phyloP scores from a whole-genome alignment of 768 basidiomycete genomes.

The Lentinula sp. region DNA sequence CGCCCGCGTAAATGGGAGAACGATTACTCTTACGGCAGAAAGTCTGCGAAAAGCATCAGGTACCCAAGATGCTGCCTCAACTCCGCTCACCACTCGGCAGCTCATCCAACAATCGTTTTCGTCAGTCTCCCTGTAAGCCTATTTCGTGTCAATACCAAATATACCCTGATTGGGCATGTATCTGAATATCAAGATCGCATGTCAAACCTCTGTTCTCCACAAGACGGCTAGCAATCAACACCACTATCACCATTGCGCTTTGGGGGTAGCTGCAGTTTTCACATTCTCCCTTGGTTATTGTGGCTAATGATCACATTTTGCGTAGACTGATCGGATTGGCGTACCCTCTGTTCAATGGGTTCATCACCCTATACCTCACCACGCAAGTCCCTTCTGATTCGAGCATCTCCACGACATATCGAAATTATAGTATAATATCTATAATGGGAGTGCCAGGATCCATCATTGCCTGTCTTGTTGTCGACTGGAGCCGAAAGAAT shows the following conservation, averaged over 20 bases:
- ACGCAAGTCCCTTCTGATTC: constrained; percentile 19
- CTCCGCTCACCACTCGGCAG: constrained; percentile 19
- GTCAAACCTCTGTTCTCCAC: constrained; percentile 43
- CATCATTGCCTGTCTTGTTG: constrained; percentile 37
- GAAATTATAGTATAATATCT: constrained; percentile 47
- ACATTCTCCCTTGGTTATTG: neutral
- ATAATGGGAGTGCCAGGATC: constrained; percentile 42
- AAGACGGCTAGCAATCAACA: constrained; percentile 36
- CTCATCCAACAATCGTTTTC: constrained; percentile 28
- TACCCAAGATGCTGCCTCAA: constrained; percentile 7
- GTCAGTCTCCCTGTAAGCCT: constrained; percentile 31
- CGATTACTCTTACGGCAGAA: constrained; percentile 38
- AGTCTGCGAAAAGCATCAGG: constrained; percentile 28
- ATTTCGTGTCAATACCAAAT: neutral
- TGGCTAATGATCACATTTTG: neutral
- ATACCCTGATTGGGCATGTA: neutral
- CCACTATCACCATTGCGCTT: constrained; percentile 39
- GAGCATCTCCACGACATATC: constrained; percentile 26
- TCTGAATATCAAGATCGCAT: constrained; percentile 29
- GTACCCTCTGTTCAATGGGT: constrained; percentile 47
- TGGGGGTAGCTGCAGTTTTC: constrained; percentile 35
- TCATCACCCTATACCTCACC: constrained; percentile 43
- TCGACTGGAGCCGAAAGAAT: constrained; percentile 32
- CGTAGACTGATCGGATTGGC: constrained; percentile 42
- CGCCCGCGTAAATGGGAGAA: constrained; percentile 40